Evolutionary conservation across 176 grass and related monocot species (phyloP).

Genomic region (Lolium rigidum): DNA sequence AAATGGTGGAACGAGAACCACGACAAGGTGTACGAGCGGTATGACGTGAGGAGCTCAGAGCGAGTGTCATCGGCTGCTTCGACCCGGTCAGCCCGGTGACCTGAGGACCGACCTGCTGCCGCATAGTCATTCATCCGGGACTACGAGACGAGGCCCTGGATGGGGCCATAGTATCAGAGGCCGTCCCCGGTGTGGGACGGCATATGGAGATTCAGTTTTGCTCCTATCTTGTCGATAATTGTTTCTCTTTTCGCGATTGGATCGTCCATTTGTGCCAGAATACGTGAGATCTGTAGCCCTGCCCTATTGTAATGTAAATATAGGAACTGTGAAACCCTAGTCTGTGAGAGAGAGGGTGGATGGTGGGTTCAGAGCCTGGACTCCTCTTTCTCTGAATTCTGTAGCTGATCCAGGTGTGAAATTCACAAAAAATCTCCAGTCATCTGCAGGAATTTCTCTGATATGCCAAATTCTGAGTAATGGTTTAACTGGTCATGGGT

Average conservation of each 20-base stretch:
- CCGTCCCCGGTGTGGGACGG: background rate
- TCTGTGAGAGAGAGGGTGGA: background rate
- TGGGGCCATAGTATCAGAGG: background rate
- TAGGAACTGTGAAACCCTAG: conserved; percentile 32
- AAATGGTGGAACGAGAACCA: conserved; percentile 97
- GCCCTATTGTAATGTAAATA: conserved; percentile 48
- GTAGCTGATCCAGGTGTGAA: conserved; percentile 33
- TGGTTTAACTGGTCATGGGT: background rate
- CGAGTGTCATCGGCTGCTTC: conserved; percentile 79
- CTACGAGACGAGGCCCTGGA: background rate
- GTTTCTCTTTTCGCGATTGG: background rate
- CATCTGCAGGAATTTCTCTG: background rate
- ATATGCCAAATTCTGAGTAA: background rate
- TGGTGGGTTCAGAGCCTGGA: background rate
- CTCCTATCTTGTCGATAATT: conserved; percentile 33
- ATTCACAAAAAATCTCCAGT: background rate
- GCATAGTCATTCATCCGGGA: no score
- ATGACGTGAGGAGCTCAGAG: conserved; percentile 81
- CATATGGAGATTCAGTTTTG: conserved; percentile 23
- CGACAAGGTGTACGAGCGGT: conserved; percentile 86
- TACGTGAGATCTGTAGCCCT: background rate
- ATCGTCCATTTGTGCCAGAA: background rate
- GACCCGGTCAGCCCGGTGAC: conserved; percentile 62
- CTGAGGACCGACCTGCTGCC: conserved; percentile 26
- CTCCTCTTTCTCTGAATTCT: background rate